Percentiles rank a stretch among this genome's conserved stretches.
Conservation (phyloP, 805 yeast species). For the Wickerhamomyces hampshirensis region DNA sequence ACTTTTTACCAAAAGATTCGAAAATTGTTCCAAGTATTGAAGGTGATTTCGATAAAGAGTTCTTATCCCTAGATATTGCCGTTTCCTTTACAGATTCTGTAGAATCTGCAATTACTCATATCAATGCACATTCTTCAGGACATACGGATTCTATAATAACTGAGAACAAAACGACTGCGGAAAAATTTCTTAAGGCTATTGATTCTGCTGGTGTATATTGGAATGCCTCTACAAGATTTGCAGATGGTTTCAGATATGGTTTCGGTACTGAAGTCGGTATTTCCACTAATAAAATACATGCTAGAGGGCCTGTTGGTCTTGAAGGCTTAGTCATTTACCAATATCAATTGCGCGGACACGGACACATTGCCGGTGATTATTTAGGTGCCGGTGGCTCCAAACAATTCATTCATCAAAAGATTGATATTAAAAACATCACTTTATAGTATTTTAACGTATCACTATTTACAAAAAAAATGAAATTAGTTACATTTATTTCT, state of each 20-base stretch:
- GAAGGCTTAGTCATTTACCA: slow-evolving; percentile 97
- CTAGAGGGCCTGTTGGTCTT: slow-evolving; percentile 97
- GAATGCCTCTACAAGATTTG: slow-evolving; percentile 96
- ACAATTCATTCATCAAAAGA: slow-evolving; percentile 69
- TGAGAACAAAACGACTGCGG: slow-evolving; percentile 64
- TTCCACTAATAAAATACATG: slow-evolving; percentile 93
- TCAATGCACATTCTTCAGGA: slow-evolving; percentile 88
- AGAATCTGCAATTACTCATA: slow-evolving; percentile 76
- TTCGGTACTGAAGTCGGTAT: slow-evolving; percentile 99
- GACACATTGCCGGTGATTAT: slow-evolving; percentile 90
- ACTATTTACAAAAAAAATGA: neutral
- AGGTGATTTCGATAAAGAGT: slow-evolving; percentile 79
- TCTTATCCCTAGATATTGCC: slow-evolving; percentile 77
- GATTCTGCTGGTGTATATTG: slow-evolving; percentile 97
- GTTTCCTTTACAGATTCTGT: slow-evolving; percentile 57
- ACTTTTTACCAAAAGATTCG: slow-evolving; percentile 21
- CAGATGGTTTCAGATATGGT: slow-evolving; percentile 98
- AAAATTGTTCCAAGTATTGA: slow-evolving; percentile 46
- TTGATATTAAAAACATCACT: slow-evolving; percentile 33
- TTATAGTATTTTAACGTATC: slow-evolving; percentile 19
- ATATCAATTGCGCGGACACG: slow-evolving; percentile 86
- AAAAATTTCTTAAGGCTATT: slow-evolving; percentile 71
- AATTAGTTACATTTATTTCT: no score
- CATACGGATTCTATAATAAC: slow-evolving; percentile 95
- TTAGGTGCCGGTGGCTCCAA: slow-evolving; percentile 87